A percentile compares a stretch with the other conserved stretches of the same genome.
Evolutionary conservation across 2,329 filamentous ascomycete species (phyloP).

Genomic region (Fusarium decemcellulare): DNA sequence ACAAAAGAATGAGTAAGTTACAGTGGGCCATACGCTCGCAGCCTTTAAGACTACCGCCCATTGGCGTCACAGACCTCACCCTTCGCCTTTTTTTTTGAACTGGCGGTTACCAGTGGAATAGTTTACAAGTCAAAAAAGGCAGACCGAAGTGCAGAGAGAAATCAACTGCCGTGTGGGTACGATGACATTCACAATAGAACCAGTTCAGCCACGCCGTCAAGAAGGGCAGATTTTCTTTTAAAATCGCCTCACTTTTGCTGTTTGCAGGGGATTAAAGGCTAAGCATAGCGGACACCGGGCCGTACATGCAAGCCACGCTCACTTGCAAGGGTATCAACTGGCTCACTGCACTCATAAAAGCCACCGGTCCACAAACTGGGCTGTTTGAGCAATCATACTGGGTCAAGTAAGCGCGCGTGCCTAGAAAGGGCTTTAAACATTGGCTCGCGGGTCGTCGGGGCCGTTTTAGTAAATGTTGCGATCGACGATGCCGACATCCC

Average conservation of each 20-base stretch:
- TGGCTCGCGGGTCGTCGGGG: neutral
- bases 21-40: too few relatives aligned
- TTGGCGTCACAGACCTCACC: too few relatives aligned
- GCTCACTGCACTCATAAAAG: neutral
- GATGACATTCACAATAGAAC: neutral
- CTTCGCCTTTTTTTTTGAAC: too few relatives aligned
- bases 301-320: slow-evolving; percentile 1
- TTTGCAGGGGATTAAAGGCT: neutral
- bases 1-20: too few relatives aligned
- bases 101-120: neutral
- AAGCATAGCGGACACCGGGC: neutral
- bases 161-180: neutral
- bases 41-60: neutral
- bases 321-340: neutral
- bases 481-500: neutral
- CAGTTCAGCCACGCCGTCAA: neutral
- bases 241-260: neutral
- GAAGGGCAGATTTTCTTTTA: neutral
- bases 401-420: neutral
- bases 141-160: neutral
- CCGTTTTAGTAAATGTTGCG: neutral
- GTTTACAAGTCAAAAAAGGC: neutral
- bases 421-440: neutral
- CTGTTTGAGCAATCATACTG: neutral
- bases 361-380: neutral